Base-by-base conservation (phyloP, 805 yeast genomes). In the Hanseniaspora hatyaiensis region DNA sequence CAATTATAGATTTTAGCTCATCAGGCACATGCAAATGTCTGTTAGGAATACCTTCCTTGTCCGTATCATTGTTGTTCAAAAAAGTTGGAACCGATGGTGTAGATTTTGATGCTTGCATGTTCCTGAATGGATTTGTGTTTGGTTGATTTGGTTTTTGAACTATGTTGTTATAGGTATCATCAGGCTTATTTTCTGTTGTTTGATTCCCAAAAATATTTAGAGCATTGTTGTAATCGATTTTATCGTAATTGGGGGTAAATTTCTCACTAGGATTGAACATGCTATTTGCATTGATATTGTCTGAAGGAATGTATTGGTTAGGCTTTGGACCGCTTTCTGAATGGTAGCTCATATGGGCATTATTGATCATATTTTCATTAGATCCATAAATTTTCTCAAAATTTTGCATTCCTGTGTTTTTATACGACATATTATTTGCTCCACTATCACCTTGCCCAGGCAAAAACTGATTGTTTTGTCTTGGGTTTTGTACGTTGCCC, bases 1-100 rank as follows among this genome's bases (percentile, higher is more conserved):
- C 24, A 1, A 30, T 30, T 19, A 43, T 20, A 1, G 28, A 4
- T 13, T 28, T 23, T 52, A 39, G 73, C 75, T 20, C 65, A 66
- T 5, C 58, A 51, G 6, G 62, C 49, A 47, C 63, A 64, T n/a
- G 33, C 22, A 44, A 59, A 57, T 2, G 31, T 48, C 15, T 29
- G 46, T n/a, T 42, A 32, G 12, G n/a, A 4, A 19, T 16, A 23
- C n/a, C 23, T 24, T 5, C 8, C 22, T n/a, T 15, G 9, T 16
- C 8, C 32, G 6, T 26, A 8, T 26, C 29, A 26, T 26, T 26
- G 22, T 8, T 42, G 26, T 11, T 26, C 18, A 29, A 13, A 15
- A 20, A 12, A 24, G 41, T 18, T 12, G 39, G n/a, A 19, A 13
- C n/a, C 6, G 30, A 31, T 47, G 49, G 15, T 18, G 32, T 34